Base-by-base conservation (phyloP, 352 stramenopile species). In the Globisporangium middletonii region DNA sequence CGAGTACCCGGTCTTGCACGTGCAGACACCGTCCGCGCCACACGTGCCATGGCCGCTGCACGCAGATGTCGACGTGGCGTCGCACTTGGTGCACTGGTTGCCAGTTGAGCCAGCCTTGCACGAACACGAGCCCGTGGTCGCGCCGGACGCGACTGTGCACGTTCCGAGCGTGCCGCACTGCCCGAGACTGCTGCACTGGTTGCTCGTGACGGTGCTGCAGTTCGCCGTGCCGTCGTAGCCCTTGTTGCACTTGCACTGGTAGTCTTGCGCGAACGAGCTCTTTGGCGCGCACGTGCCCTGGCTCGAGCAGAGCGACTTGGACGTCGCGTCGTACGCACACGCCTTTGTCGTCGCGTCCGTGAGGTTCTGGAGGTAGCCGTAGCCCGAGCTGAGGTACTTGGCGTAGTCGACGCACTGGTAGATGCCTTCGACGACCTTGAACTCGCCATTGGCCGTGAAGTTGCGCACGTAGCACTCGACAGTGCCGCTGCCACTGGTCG, bases 221-320 rank as follows among this genome's bases (percentile, higher is more conserved):
- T 74, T 77, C 56, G 83, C 67, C 43, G 70, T 74, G 44, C 63
- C 59, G 50, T 80, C 72, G 63, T 83, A 93, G 37, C 83, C 83
- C 45, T 67, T 66, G 63, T 93, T 88, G 67, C 83, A 93, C 55
- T 85, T 77, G 67, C 83, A 93, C 51, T 73, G 70, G 59, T 90
- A 93, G 54, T 86, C 68, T 52, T 84, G 66, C 15, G 73, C 66
- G 42, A 89, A 89, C 38, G 68, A 44, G 23, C 60, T 66, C 44
- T 73, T 73, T 23, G 81, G 83, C 19, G 77, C 71, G 60, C 80
- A 93, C 53, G 80, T 90, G 35, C 83, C 83, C 45, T 91, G 80
- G 27, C 72, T 64, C 43, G 71, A 89, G 68, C 83, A 93, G 13
- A 91, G 73, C 28, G 72, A 74, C 4, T 73, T 60, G 23, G 53